Base-by-base conservation (phyloP, 2,329 filamentous ascomycete species). In the Arthrocladium fulminans region DNA sequence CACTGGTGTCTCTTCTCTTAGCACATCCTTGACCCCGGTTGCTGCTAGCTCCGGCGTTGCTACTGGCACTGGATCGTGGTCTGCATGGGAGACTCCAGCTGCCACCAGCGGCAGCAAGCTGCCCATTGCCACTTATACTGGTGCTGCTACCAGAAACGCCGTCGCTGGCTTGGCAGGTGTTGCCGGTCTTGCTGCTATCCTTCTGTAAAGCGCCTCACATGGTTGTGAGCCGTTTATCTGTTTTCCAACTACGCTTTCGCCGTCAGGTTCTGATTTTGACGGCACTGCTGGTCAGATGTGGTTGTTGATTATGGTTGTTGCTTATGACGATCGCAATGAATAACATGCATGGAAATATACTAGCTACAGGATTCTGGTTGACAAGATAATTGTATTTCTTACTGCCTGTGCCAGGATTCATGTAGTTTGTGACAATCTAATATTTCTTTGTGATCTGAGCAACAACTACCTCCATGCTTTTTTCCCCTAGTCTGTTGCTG, bases 111-210 rank as follows among this genome's bases (percentile, higher is more conserved):
- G 10, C n/a, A n/a, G n/a, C 29, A 45, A 45, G 32, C 13, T 12
- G n/a, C 42, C 48, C 10, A 41, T 50, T 25, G 45, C 49, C 29
- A 47, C 46, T 27, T 59, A 53, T 55, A 59, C 57, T 47, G 57
- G 57, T 47, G 57, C 52, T 44, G 57, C 57, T 50, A 51, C 53
- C 53, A 47, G 53, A 44, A 53, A 57, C 40, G 54, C 50, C 48
- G 54, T 51, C 39, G 56, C 54, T 54, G 56, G 53, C 54, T 51
- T 58, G 54, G 56, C 56, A 37, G 56, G 56, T 58, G 56, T 57
- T 44, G 56, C 54, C 49, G 56, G 54, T 52, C 50, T 58, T 38
- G 56, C 54, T 48, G 53, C 54, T 50, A 50, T 58, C 46, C 53
- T 57, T 47, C 50, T 58, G 51, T 58, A 58, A 57, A 52, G n/a